These are phyloP conservation scores for Eragrostis nindensis DNA, from an alignment of 176 grass and related monocot genomes.

Conservation along the genomic window DNA sequence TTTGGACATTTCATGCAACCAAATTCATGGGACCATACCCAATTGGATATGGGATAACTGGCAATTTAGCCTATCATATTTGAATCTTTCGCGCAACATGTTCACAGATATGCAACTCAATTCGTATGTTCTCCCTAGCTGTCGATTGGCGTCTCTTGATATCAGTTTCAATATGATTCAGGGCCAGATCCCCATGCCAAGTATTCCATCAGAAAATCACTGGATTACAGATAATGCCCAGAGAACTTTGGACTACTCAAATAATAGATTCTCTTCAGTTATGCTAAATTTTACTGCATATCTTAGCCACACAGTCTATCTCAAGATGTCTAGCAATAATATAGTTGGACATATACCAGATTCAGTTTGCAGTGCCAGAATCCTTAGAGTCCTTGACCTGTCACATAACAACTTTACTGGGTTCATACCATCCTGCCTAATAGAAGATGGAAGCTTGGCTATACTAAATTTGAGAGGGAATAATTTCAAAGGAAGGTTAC, in stretches of 20 bases:
- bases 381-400: neutral
- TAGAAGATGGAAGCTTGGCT: no score
- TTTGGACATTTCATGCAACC: constrained; percentile 33
- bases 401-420: constrained; percentile 23
- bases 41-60: constrained; percentile 19
- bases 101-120: neutral
- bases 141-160: neutral
- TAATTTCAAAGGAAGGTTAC: no score
- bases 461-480: no score
- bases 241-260: constrained; percentile 1
- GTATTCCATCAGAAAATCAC: no score
- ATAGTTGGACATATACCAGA: constrained; percentile 15
- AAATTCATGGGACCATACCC: constrained; percentile 28
- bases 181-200: neutral
- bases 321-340: constrained; percentile 20
- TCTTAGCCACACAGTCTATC: neutral
- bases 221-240: no score
- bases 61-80: neutral
- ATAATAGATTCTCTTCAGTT: constrained; percentile 8
- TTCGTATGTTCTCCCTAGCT: constrained; percentile 3
- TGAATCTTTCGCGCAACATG: neutral
- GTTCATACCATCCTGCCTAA: no score
- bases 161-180: neutral
- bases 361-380: constrained; percentile 17
- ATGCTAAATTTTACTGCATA: neutral